These are phyloP conservation scores for Noccaea caerulescens DNA, from an alignment of 345 rosid species.

Conservation along the genomic window DNA sequence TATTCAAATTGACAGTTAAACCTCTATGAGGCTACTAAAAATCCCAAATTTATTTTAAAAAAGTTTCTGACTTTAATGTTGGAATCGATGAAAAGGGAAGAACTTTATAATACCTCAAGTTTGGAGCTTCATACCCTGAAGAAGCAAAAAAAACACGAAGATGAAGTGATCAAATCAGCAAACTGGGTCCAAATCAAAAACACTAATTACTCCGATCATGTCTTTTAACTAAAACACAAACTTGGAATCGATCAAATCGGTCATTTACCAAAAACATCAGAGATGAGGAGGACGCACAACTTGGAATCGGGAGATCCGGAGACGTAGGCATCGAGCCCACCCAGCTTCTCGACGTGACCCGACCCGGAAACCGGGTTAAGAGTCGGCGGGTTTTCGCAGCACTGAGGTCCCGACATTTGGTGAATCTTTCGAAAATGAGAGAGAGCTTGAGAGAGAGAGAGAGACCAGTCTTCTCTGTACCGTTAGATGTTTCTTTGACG, in stretches of 20 bases:
- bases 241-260: neutral
- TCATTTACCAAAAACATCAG: conserved; percentile 64
- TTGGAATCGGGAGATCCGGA: conserved; percentile 63
- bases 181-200: neutral
- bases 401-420: conserved; percentile 70
- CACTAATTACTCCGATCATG: neutral
- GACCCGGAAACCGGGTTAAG: conserved; percentile 55
- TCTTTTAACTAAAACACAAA: neutral
- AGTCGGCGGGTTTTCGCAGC: conserved; percentile 75
- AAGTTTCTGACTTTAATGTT: neutral
- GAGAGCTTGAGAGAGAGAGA: neutral
- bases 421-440: neutral
- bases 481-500: no score
- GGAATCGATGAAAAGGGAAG: neutral
- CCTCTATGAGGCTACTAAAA: neutral
- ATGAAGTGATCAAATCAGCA: conserved; percentile 19
- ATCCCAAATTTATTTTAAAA: neutral
- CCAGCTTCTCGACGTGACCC: conserved; percentile 65
- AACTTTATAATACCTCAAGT: conserved; percentile 51
- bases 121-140: conserved; percentile 68
- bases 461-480: conserved; percentile 1
- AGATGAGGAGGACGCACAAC: conserved; percentile 62
- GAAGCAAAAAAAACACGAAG: conserved; percentile 3
- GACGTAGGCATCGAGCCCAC: conserved; percentile 68
- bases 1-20: neutral